Percentiles rank a stretch among this genome's conserved stretches.
phyloP scores from a whole-genome alignment of 2,329 filamentous ascomycete genomes.

The Aureobasidium sp. region DNA sequence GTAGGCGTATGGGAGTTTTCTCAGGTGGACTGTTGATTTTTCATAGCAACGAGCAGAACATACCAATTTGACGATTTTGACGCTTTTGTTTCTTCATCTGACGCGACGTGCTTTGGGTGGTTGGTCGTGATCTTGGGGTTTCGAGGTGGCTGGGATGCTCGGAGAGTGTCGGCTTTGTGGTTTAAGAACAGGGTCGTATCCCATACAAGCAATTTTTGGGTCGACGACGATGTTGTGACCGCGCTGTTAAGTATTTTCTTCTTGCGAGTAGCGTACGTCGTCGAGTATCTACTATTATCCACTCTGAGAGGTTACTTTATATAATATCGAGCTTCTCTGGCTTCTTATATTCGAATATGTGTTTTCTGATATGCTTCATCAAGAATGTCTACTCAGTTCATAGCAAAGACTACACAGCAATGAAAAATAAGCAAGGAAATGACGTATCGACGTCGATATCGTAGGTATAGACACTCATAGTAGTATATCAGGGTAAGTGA shows the following conservation, averaged over 20 bases:
- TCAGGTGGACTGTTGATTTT: neutral
- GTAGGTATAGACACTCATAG: no score
- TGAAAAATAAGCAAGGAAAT: neutral
- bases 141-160: neutral
- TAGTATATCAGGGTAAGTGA: no score
- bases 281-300: no score
- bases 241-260: neutral
- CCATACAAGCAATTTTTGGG: neutral
- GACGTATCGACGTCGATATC: neutral
- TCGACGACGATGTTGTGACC: neutral
- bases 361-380: neutral
- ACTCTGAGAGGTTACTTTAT: accelerated
- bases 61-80: neutral
- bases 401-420: neutral
- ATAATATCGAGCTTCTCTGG: neutral
- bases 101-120: neutral
- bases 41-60: neutral
- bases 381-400: neutral
- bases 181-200: neutral
- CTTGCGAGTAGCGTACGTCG: no score
- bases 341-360: neutral
- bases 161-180: neutral
- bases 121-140: neutral
- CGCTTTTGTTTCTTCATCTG: neutral
- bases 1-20: neutral